Evolutionary conservation across 139 green algal genomes (phyloP).

Genomic region (Chlorella sorokiniana): DNA sequence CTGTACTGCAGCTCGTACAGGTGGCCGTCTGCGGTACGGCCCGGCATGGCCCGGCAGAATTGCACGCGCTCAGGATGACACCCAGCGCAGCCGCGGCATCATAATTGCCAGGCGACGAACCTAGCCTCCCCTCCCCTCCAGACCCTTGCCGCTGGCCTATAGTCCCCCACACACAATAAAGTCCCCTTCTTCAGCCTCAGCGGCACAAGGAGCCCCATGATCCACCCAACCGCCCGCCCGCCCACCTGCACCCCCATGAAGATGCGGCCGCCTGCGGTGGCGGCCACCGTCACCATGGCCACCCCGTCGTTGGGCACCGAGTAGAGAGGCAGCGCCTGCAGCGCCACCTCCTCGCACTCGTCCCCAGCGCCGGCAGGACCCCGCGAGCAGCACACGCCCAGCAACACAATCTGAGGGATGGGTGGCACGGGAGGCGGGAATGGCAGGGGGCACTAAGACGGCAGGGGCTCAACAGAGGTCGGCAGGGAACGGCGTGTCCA

Average conservation of each 20-base stretch:
- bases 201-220: no score
- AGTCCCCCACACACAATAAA: no score
- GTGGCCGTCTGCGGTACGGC: slow-evolving; percentile 73
- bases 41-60: neutral
- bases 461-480: no score
- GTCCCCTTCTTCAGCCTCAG: no score
- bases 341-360: slow-evolving; percentile 51
- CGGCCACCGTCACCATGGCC: slow-evolving; percentile 74
- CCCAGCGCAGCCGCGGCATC: neutral
- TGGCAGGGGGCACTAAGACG: neutral
- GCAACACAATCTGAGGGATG: slow-evolving; percentile 75
- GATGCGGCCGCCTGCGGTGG: slow-evolving; percentile 71
- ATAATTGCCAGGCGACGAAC: neutral
- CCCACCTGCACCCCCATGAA: slow-evolving; percentile 84
- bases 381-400: slow-evolving; percentile 76
- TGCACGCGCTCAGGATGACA: neutral
- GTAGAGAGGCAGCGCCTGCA: slow-evolving; percentile 89
- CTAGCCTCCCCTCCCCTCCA: no score
- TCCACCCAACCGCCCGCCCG: neutral
- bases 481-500: no score
- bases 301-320: slow-evolving; percentile 79
- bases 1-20: slow-evolving; percentile 94
- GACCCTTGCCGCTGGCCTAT: no score
- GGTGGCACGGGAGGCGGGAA: neutral
- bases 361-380: slow-evolving; percentile 36